Evolutionary conservation across 2,329 filamentous ascomycete genomes (phyloP).

Genomic region (Sporothrix pseudoabietina): DNA sequence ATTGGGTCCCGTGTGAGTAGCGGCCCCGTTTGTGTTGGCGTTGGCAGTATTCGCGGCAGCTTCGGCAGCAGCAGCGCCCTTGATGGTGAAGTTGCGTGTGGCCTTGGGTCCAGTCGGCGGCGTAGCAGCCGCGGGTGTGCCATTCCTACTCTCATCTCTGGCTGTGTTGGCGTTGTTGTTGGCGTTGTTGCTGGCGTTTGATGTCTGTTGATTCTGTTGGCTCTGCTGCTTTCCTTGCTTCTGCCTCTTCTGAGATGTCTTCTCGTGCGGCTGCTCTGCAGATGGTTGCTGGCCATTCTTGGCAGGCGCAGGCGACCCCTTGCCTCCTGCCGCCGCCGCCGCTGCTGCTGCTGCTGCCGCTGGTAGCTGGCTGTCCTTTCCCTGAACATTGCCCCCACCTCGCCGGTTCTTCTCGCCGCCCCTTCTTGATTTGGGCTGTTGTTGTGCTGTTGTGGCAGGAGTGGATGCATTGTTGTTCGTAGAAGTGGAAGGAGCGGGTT

Average conservation of each 20-base stretch:
- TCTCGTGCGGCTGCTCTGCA: constrained; percentile 27
- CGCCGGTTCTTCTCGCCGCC: constrained; percentile 6
- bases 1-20: constrained; percentile 29
- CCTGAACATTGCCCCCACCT: constrained; percentile 4
- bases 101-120: background rate
- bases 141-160: background rate
- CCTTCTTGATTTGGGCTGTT: constrained; percentile 6
- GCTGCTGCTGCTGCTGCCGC: background rate
- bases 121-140: background rate
- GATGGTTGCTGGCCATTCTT: constrained; percentile 19
- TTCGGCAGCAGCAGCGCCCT: background rate
- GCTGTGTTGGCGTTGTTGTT: background rate
- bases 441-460: background rate
- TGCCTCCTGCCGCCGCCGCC: background rate
- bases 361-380: background rate
- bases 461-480: background rate
- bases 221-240: background rate
- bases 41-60: constrained; percentile 22
- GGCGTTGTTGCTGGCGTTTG: background rate
- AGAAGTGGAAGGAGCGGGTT: background rate
- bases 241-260: background rate
- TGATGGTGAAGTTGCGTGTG: constrained; percentile 3
- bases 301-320: constrained; percentile 1
- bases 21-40: constrained; percentile 42
- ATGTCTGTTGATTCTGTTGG: background rate